Percentiles rank a stretch among this genome's conserved stretches.
phyloP scores from a whole-genome alignment of 1,284 basidiomycete genomes.

The Rhodotorula sp. region DNA sequence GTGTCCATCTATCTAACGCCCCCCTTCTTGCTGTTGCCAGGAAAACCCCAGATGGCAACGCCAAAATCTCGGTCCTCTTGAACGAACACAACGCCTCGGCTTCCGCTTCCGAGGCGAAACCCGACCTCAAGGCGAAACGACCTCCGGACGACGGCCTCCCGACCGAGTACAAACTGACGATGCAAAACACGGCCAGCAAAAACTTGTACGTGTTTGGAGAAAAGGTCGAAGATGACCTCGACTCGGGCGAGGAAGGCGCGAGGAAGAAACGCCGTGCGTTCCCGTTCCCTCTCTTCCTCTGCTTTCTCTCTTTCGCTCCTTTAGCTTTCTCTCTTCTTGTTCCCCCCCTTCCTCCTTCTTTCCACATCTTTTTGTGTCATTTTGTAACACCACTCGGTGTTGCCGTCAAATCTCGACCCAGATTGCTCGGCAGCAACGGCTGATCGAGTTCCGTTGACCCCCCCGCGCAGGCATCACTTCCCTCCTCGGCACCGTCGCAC shows the following conservation, averaged over 20 bases:
- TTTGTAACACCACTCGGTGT: no score
- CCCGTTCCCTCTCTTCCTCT: not conserved
- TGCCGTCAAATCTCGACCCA: no score
- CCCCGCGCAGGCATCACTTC: slow-evolving; percentile 34
- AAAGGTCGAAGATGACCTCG: slow-evolving; percentile 42
- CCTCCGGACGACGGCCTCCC: slow-evolving; percentile 33
- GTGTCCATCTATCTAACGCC: no score
- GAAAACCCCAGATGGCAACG: slow-evolving; percentile 36
- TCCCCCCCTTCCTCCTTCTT: not conserved
- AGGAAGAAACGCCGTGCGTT: slow-evolving; percentile 41
- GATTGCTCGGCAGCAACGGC: no score
- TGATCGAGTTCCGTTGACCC: not conserved
- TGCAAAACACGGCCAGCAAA: slow-evolving; percentile 43
- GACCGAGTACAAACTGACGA: slow-evolving; percentile 43
- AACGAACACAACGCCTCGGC: slow-evolving; percentile 10
- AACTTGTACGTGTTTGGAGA: slow-evolving; percentile 47
- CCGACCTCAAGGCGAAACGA: slow-evolving; percentile 29
- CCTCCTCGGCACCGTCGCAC: slow-evolving; percentile 42
- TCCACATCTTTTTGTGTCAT: no score
- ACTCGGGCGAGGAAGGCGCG: slow-evolving; percentile 33
- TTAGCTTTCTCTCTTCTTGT: no score
- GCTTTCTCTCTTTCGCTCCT: no score
- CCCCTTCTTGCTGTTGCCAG: slow-evolving; percentile 13
- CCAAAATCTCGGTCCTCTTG: slow-evolving; percentile 41
- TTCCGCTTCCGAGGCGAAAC: not conserved